phyloP scores from a whole-genome alignment of 2,329 filamentous ascomycete species.

The Calonectria pteridis region DNA sequence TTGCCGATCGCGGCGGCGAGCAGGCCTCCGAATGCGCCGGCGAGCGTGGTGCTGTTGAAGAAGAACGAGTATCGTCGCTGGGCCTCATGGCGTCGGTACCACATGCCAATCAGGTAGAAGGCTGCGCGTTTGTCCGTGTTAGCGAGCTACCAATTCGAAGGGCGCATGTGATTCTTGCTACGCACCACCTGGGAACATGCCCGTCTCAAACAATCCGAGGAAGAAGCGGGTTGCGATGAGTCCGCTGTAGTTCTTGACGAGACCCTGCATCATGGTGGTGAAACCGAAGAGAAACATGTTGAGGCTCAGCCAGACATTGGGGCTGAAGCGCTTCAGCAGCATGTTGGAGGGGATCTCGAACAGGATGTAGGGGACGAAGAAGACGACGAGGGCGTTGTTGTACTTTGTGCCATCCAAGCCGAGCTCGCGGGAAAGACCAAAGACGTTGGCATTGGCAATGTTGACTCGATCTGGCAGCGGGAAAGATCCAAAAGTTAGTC shows the following conservation, averaged over 20 bases:
- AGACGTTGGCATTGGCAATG: constrained; percentile 81
- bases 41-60: constrained; percentile 84
- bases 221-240: constrained; percentile 88
- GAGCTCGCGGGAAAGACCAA: constrained; percentile 74
- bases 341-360: constrained; percentile 78
- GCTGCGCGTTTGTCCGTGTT: constrained; percentile 47
- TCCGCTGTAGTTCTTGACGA: constrained; percentile 82
- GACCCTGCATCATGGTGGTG: constrained; percentile 79
- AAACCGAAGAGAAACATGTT: constrained; percentile 91
- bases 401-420: constrained; percentile 71
- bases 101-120: constrained; percentile 84
- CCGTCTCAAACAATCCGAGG: constrained; percentile 80
- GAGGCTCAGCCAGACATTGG: constrained; percentile 78
- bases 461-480: constrained; percentile 72
- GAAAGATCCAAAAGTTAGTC: neutral
- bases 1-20: constrained; percentile 90
- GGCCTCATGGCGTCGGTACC: constrained; percentile 89
- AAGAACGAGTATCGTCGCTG: constrained; percentile 96
- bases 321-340: constrained; percentile 72
- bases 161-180: neutral
- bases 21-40: constrained; percentile 87
- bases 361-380: constrained; percentile 83
- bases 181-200: constrained; percentile 71
- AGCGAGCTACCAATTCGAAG: constrained; percentile 52
- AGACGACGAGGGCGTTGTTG: constrained; percentile 83